A percentile compares a stretch with the other conserved stretches of the same genome.
These are phyloP conservation scores for Tricholoma matsutake DNA, from an alignment of 768 basidiomycete genomes.

Conservation along the genomic window DNA sequence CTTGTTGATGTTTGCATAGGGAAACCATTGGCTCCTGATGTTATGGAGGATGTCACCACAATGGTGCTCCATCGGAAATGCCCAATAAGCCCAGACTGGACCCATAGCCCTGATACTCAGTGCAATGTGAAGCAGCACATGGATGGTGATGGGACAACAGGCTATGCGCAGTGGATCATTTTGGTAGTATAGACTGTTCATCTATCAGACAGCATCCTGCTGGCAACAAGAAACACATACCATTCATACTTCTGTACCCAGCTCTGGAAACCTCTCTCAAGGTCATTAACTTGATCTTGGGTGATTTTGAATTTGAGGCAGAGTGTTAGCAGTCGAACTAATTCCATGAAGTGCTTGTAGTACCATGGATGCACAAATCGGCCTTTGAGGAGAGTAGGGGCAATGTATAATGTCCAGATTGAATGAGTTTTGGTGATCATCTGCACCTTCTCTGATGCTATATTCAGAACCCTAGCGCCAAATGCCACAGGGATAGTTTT, in stretches of 20 bases:
- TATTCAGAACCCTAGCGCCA: not conserved
- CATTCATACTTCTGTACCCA: slow-evolving; percentile 40
- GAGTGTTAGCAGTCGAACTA: not conserved
- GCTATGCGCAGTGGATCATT: slow-evolving; percentile 25
- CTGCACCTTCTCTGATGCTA: not conserved
- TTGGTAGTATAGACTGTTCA: slow-evolving; percentile 30
- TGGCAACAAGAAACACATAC: slow-evolving; percentile 21
- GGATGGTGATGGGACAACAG: slow-evolving; percentile 8
- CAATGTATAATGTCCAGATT: no score
- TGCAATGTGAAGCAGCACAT: not conserved
- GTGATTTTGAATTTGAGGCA: slow-evolving; percentile 29
- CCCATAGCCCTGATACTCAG: not conserved
- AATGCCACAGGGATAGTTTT: no score
- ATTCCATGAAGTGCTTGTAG: slow-evolving; percentile 21
- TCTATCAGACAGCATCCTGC: not conserved
- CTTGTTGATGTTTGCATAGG: slow-evolving; percentile 29
- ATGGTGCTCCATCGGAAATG: slow-evolving; percentile 37
- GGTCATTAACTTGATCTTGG: slow-evolving; percentile 7
- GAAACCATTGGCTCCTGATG: slow-evolving; percentile 27
- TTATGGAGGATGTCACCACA: slow-evolving; percentile 29
- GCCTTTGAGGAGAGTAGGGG: not conserved
- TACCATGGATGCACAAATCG: slow-evolving; percentile 21
- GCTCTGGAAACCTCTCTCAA: slow-evolving; percentile 24
- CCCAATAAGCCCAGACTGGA: slow-evolving; percentile 14
- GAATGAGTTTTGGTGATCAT: no score